Base-by-base conservation (phyloP, 2,329 filamentous ascomycete species). In the Chaetomium strumarium region DNA sequence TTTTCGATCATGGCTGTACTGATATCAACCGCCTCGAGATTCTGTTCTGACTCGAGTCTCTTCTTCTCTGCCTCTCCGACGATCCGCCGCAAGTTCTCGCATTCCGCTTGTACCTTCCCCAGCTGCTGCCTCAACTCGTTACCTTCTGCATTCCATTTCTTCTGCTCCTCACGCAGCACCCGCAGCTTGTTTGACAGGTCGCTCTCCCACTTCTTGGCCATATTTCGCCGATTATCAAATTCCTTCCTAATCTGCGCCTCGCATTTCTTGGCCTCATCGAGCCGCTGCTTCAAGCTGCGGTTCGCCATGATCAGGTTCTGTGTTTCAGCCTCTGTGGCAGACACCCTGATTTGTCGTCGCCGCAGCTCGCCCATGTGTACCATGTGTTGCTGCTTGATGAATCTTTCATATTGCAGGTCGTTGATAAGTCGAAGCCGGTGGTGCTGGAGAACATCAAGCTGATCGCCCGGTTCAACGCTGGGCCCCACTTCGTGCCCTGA, bases 371-470 rank as follows among this genome's bases (percentile, higher is more conserved):
- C 87, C 64, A 93, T 91, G 54, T 92, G 87, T 2, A 84, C 80
- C 59, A 91, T 80, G 66, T 92, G 88, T 63, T 93, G 88, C 58
- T 90, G 82, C 65, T 91, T 92, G 62, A 92, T 77, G 67, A 90
- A 92, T 24, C 86, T 78, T 66, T 93, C 89, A 63, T 92, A 93
- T 58, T 86, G 88, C 40, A 93, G 74, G 61, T 93, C 88, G 56
- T 91, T 93, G 41, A 85, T 83, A 11, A 93, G 69, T 2, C 91
- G 71, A 49, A 90, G 78, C n/a, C 90, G 79, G 61, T 90, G 85
- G 39, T 85, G 79, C 59, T 89, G 83, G 3, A 93, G 70, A 58
- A 82, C 80, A 1, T 77, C 71, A 29, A 77, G 62, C 52, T 76
- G 70, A 14, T 70, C 64, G 55, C 68, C 62, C 45, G 62, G 49